Evolutionary conservation across 805 yeast species (phyloP).

Genomic region (Metschnikowia bowlesiae): DNA sequence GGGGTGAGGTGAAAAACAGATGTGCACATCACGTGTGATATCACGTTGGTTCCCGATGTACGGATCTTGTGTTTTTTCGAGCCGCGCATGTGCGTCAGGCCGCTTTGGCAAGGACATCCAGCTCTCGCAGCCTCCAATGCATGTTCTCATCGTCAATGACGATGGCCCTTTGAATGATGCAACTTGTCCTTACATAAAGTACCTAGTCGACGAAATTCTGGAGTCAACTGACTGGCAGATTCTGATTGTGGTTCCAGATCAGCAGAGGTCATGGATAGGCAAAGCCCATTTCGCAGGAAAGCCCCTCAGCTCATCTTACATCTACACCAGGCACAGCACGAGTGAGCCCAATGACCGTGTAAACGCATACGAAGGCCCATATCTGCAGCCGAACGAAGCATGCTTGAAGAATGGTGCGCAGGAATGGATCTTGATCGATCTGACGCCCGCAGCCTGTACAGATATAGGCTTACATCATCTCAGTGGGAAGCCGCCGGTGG

Average conservation of each 20-base stretch:
- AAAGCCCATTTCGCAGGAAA: constrained; percentile 91
- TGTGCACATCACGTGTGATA: not conserved
- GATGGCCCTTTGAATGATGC: constrained; percentile 88
- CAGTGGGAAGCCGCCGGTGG: constrained; percentile 55
- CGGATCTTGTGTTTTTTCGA: not conserved
- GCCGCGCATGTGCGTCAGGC: not conserved
- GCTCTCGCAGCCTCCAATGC: constrained; percentile 30
- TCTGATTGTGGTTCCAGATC: constrained; percentile 80
- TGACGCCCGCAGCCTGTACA: constrained; percentile 95
- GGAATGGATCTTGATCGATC: constrained; percentile 85
- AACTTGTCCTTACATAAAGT: constrained; percentile 81
- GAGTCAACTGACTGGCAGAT: constrained; percentile 76
- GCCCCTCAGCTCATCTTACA: constrained; percentile 54
- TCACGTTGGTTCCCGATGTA: not conserved
- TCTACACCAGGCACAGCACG: constrained; percentile 49
- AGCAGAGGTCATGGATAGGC: constrained; percentile 92
- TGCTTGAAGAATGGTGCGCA: constrained; percentile 46
- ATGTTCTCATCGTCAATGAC: constrained; percentile 73
- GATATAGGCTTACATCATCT: constrained; percentile 84
- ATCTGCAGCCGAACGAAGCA: not conserved
- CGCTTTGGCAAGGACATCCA: too few species aligned
- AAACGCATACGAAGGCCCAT: constrained; percentile 61
- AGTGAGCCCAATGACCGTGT: constrained; percentile 38
- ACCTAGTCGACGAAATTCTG: constrained; percentile 65
- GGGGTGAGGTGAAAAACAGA: not conserved